Base-by-base conservation (phyloP, 148 eudicot species). In the Heliosperma pusillum region DNA sequence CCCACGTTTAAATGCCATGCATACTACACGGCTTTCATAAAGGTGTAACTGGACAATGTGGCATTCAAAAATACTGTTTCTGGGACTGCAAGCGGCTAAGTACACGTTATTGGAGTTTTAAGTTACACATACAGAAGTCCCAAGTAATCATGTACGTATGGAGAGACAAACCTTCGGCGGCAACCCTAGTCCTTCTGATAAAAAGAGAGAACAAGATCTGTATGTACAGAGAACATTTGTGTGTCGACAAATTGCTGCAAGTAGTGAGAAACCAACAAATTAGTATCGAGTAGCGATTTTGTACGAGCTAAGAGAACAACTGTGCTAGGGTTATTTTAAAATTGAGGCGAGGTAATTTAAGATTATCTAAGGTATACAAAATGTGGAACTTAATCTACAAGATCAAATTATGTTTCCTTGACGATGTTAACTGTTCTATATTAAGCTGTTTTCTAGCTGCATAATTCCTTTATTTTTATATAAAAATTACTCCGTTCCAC, bases 171-270 rank as follows among this genome's bases (percentile, higher is more conserved):
- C 73, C 67, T 80, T 72, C 15, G 61, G 68, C n/a, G 29, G 75
- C 29, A 71, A 36, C 30, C 57, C 78, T 88, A 94, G 75, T 91
- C 97, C 83, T 91, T 91, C 85, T 94, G 98, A 82, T 88, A 87
- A 75, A 90, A 84, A 70, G 97, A 90, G 69, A 94, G 93, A 67
- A 86, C 91, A 72, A 91, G 89, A 84, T 94, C 98, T n/a, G 98
- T 94, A 83, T 88, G 98, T 77, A 91, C 98, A 68, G 97, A 91
- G 87, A 94, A 94, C 79, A 94, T 85, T 73, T 94, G 98, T 45
- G 98, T 91, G 76, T 91, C 93, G 79, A 88, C 78, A 50, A 94
- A 94, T 36, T 81, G 88, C 98, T 93, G 98, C 83, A 79, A 26
- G 66, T 26, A 62, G 20, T 1, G 12, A 67, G 3, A 62, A 27